Evolutionary conservation across 2,329 filamentous ascomycete species (phyloP), one percentile per base, ranked within the genome.

Genomic region (Fusarium duplospermum): DNA sequence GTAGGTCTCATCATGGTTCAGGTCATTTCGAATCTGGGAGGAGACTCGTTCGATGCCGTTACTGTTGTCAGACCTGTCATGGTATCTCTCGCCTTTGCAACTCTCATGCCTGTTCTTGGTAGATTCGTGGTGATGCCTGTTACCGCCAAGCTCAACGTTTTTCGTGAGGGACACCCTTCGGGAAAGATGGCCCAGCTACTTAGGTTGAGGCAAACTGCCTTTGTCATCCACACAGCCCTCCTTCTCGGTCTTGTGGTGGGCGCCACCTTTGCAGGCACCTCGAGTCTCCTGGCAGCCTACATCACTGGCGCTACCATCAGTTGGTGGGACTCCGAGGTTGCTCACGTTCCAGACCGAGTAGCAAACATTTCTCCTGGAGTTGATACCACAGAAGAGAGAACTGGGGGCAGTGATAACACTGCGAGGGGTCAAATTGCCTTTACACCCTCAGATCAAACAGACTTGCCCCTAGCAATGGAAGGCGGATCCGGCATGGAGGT

Each of bases 1-100:
- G 88, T 93, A 2, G 93, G 93, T 0, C 83, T 96, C 11, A 89
- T 95, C 9, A 93, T 96, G 89, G 92, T 94, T 0, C 90, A 94
- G 73, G 88, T 96, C 54, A 92, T 96, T 24, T 89, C 92, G 0
- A 91, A 91, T 56, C 84, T 96, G 0, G 92, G 81, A 63, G 79
- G 54, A 74, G 70, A 52, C 62, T 70, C 68, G 4, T 33, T 76
- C 40, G 4, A 75, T 79, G 82, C 84, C 0, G 62, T 79, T 2
- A 82, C 82, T 0, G 77, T 88, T 4, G 63, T 89, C 13, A 80
- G 88, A 20, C 85, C 86, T 4, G 64, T 89, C 11, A 67, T 86
- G 13, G 83, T 88, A 6, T 87, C 86, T 5, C 27, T 89, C 16
- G 89, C 82, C 0, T 90, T 92, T 73, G 88, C 87, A 0, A 72